Conservation (phyloP, 2,329 filamentous ascomycete species). For the Diaporthe amygdali region DNA sequence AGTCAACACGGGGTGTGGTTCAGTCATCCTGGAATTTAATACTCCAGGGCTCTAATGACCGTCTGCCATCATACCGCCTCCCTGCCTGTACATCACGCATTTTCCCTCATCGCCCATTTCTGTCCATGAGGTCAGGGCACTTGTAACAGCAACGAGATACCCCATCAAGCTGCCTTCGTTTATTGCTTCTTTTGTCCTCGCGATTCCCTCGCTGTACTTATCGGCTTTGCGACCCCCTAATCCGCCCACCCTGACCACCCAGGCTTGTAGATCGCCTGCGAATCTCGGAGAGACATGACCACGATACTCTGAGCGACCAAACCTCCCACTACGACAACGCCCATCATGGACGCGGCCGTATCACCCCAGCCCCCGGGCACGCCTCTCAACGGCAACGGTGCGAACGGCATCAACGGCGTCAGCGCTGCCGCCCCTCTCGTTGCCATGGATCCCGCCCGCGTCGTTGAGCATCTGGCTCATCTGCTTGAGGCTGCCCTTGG, state of each 20-base stretch:
- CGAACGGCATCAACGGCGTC: constrained; percentile 50
- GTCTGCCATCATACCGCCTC: not conserved
- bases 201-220: constrained; percentile 2
- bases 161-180: constrained; percentile 21
- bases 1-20: constrained; percentile 21
- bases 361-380: constrained; percentile 49
- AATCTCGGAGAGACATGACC: constrained; percentile 24
- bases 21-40: constrained; percentile 15
- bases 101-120: constrained; percentile 6
- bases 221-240: constrained; percentile 17
- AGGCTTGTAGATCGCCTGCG: not conserved
- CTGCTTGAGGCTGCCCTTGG: constrained; percentile 77
- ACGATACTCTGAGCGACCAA: constrained; percentile 13
- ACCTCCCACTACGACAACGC: constrained; percentile 22
- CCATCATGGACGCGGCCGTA: constrained; percentile 58
- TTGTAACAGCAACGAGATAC: constrained; percentile 23
- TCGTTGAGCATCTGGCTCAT: constrained; percentile 74
- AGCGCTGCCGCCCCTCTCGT: constrained; percentile 49
- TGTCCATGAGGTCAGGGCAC: constrained; percentile 7
- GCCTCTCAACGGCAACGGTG: constrained; percentile 48
- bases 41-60: constrained; percentile 3
- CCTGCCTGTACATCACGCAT: constrained; percentile 7
- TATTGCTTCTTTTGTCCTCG: constrained; percentile 19
- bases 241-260: constrained; percentile 2
- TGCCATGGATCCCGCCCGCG: constrained; percentile 68